phyloP scores from a whole-genome alignment of 768 basidiomycete genomes.

The Boletus tomentosulus region DNA sequence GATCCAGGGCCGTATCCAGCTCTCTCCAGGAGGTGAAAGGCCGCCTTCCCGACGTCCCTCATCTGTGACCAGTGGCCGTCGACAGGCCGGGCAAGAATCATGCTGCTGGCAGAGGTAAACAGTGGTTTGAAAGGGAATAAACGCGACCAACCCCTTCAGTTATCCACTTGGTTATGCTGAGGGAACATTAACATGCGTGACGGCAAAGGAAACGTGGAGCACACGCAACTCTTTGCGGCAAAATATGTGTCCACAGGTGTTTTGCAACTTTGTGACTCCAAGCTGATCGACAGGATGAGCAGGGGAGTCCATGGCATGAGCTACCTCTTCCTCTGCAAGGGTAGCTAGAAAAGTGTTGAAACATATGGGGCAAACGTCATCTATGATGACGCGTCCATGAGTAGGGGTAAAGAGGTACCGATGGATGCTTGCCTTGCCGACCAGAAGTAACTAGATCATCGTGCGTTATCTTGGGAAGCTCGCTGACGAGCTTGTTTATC shows the following conservation, averaged over 20 bases:
- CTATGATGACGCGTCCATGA: constrained; percentile 33
- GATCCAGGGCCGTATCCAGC: constrained; percentile 24
- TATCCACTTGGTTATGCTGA: constrained; percentile 64
- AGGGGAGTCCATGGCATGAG: constrained; percentile 73
- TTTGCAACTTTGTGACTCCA: constrained; percentile 62
- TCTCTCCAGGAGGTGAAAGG: constrained; percentile 1
- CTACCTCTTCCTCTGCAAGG: constrained; percentile 71
- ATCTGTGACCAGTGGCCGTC: constrained; percentile 39
- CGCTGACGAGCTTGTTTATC: constrained; percentile 37
- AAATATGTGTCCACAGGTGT: constrained; percentile 64
- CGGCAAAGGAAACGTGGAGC: constrained; percentile 1
- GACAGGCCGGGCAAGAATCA: constrained; percentile 65
- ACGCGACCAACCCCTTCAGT: constrained; percentile 45
- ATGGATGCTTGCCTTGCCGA: constrained; percentile 38
- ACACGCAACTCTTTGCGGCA: constrained; percentile 72
- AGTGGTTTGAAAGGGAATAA: neutral
- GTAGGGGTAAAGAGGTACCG: neutral
- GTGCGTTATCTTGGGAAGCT: constrained; percentile 50
- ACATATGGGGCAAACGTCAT: constrained; percentile 74
- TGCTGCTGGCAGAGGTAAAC: constrained; percentile 37
- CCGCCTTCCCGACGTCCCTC: constrained; percentile 13
- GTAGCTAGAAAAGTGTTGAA: constrained; percentile 63
- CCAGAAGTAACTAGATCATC: constrained; percentile 44
- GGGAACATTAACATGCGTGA: constrained; percentile 13
- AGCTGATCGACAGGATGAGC: constrained; percentile 65